Percentiles rank a stretch among this genome's conserved stretches.
Evolutionary conservation across 2,329 filamentous ascomycete genomes (phyloP).

Genomic region (Penicillium corylophilum): DNA sequence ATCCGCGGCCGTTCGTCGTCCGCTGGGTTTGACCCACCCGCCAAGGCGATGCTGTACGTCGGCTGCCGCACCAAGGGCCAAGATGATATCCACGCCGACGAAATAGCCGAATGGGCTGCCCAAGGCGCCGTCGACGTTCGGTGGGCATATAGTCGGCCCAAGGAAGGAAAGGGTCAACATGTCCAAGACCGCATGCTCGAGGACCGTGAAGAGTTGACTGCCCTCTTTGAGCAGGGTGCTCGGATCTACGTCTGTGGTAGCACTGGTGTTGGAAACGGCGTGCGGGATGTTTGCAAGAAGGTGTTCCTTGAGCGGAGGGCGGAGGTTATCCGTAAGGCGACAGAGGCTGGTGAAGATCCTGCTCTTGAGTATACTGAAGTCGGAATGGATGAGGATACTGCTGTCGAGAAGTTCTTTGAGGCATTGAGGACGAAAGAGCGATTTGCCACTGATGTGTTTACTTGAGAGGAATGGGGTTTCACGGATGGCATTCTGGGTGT

Average conservation of each 20-base stretch:
- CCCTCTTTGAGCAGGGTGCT: slow-evolving; percentile 51
- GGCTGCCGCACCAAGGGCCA: slow-evolving; percentile 36
- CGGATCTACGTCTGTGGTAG: slow-evolving; percentile 67
- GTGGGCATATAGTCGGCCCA: slow-evolving; percentile 58
- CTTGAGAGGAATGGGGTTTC: slow-evolving; percentile 11
- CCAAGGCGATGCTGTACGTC: slow-evolving; percentile 36
- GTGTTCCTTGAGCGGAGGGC: slow-evolving; percentile 32
- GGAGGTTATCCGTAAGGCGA: slow-evolving; percentile 36
- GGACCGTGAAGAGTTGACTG: slow-evolving; percentile 47
- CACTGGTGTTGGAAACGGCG: slow-evolving; percentile 49
- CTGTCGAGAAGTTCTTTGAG: slow-evolving; percentile 32
- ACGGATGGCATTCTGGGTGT: neutral
- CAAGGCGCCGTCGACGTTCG: slow-evolving; percentile 61
- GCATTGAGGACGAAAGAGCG: slow-evolving; percentile 48
- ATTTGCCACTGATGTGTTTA: slow-evolving; percentile 62
- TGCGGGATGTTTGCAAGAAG: slow-evolving; percentile 43
- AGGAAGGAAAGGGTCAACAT: slow-evolving; percentile 50
- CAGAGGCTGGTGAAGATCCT: slow-evolving; percentile 38
- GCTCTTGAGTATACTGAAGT: neutral
- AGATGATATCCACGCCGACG: slow-evolving; percentile 37
- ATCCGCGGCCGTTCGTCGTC: slow-evolving; percentile 23
- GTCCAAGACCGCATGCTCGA: slow-evolving; percentile 54
- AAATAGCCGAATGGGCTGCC: slow-evolving; percentile 56
- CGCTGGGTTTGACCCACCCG: slow-evolving; percentile 22
- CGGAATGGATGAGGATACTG: slow-evolving; percentile 26